Evolutionary conservation across 2,329 filamentous ascomycete genomes (phyloP).

Genomic region (Neofusicoccum ribis): DNA sequence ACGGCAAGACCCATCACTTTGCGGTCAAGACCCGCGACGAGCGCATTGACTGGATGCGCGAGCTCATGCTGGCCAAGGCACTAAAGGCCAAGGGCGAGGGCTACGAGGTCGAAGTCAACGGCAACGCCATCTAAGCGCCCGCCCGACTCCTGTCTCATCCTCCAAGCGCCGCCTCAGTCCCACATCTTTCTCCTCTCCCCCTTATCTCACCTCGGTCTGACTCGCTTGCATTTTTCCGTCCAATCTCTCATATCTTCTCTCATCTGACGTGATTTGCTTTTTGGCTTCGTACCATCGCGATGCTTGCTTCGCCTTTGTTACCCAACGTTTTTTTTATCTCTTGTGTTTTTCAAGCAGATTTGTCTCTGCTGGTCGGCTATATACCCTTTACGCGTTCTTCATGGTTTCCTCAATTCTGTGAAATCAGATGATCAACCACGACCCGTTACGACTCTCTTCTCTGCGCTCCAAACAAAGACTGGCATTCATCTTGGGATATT

Average conservation of each 20-base stretch:
- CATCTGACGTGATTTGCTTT: neutral
- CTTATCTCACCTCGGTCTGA: neutral
- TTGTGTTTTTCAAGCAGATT: constrained; percentile 18
- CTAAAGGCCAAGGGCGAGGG: constrained; percentile 81
- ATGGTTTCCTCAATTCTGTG: constrained; percentile 9
- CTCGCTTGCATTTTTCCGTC: neutral
- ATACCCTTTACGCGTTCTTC: constrained; percentile 18
- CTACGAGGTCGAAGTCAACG: constrained; percentile 80
- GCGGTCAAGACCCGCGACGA: constrained; percentile 85
- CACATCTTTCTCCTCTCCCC: neutral
- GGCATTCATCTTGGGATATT: neutral
- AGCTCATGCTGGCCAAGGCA: constrained; percentile 88
- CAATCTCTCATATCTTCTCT: neutral
- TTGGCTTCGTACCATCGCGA: neutral
- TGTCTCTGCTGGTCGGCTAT: constrained; percentile 18
- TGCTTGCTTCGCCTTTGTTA: neutral
- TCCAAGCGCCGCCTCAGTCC: neutral
- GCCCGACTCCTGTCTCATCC: neutral
- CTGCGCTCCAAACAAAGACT: neutral
- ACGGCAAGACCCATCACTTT: constrained; percentile 88
- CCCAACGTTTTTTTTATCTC: neutral
- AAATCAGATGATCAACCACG: constrained; percentile 6
- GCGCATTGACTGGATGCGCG: constrained; percentile 95
- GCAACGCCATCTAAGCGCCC: constrained; percentile 35
- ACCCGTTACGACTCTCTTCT: constrained; percentile 15